Evolutionary conservation across 2,329 filamentous ascomycete species (phyloP), one percentile per base, ranked within the genome.

Genomic region (Periconia sp.): DNA sequence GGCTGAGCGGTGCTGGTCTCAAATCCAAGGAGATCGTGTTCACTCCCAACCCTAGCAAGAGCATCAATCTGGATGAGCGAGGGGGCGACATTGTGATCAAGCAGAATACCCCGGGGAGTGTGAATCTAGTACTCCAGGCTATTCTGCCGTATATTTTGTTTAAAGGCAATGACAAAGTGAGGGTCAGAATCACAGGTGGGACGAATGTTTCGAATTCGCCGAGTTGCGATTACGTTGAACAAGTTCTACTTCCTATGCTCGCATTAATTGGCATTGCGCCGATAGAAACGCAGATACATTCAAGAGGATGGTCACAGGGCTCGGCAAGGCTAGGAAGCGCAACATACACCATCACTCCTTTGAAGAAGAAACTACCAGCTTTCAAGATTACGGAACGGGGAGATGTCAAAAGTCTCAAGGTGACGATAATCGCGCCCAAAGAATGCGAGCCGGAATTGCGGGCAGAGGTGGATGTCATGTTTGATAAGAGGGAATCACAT

Each of bases 141-240:
- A 66, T 85, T 3, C 74, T 84, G 26, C 82, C 82, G 0, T 84
- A 78, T 50, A 61, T 84, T 3, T 61, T 85, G 2, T 77, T 81
- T 9, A 6, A 16, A 22, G 17, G 10, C 4, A 4, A 38, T 10
- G 25, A 37, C 11, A 47, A 52, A 1, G 51, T 72, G 5, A 54
- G 48, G 15, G 50, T 84, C 7, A 71, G 60, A 2, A 73, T 85
- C 24, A 76, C 68, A 7, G 82, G 82, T 5, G 82, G 82, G 6
- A 85, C 82, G 0, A 84, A 84, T 51, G 77, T 80, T 2, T 76
- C 76, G 1, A 73, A 69, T 22, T 77, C 78, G 1, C 80, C 80
- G 6, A 80, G 78, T 3, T 75, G 73, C 55, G 82, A 85, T 35
- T 84, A 84, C 52, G 66, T 81, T 8, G 48, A 65, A 2, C 76